Evolutionary conservation across 2,329 filamentous ascomycete genomes (phyloP).

Genomic region (Uncinocarpus reesii): DNA sequence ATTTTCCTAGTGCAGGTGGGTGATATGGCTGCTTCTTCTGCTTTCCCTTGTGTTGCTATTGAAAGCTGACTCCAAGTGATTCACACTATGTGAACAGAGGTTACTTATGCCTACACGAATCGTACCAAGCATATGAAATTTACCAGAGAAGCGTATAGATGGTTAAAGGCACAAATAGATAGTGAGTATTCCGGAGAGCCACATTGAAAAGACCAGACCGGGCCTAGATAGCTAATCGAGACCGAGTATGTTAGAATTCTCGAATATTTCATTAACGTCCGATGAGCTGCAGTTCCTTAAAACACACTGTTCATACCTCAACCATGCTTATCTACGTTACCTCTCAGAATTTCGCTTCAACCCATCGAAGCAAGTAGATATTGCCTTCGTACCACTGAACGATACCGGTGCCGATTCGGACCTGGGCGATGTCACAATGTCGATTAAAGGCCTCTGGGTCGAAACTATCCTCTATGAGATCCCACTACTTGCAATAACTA

Average conservation of each 20-base stretch:
- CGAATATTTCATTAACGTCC: slow-evolving; percentile 63
- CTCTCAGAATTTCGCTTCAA: slow-evolving; percentile 71
- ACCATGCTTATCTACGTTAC: slow-evolving; percentile 65
- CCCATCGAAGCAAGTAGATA: slow-evolving; percentile 66
- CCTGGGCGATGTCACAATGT: slow-evolving; percentile 64
- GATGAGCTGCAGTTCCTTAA: slow-evolving; percentile 75
- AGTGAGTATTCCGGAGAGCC: slow-evolving; percentile 42
- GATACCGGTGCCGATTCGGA: slow-evolving; percentile 55
- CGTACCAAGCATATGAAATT: slow-evolving; percentile 89
- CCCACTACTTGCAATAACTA: slow-evolving; percentile 79
- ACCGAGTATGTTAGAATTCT: slow-evolving; percentile 54
- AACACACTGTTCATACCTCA: slow-evolving; percentile 70
- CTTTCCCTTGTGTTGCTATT: neutral
- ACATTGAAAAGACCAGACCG: neutral
- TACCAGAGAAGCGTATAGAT: slow-evolving; percentile 68
- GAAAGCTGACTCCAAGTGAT: neutral
- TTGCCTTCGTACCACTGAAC: slow-evolving; percentile 49
- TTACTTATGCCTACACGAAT: slow-evolving; percentile 91
- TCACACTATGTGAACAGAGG: slow-evolving; percentile 40
- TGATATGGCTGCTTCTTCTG: neutral
- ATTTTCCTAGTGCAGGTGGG: slow-evolving; percentile 59
- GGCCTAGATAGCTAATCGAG: neutral
- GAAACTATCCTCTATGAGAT: slow-evolving; percentile 98
- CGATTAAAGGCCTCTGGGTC: slow-evolving; percentile 73
- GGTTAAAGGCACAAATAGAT: slow-evolving; percentile 73